A percentile compares a stretch with the other conserved stretches of the same genome.
Conservation (phyloP, 441 rosid genomes). For the Populus hybrid region DNA sequence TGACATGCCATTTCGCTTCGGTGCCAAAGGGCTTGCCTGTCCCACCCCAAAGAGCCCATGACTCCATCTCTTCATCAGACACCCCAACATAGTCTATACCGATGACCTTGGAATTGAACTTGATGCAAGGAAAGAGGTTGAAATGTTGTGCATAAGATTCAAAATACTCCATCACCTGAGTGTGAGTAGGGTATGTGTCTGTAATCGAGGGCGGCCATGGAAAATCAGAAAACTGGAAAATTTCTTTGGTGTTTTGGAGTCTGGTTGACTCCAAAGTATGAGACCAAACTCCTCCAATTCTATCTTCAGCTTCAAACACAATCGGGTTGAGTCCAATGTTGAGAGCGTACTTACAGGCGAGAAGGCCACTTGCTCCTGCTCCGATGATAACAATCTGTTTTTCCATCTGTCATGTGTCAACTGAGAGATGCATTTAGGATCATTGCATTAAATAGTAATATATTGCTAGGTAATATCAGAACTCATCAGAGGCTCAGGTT, state of each 20-base stretch:
- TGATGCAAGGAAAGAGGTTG: conserved; percentile 25
- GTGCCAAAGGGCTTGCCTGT: conserved; percentile 29
- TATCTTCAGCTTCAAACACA: conserved; percentile 31
- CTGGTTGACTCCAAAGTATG: conserved; percentile 30
- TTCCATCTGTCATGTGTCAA: conserved; percentile 12
- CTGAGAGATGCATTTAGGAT: too few species aligned
- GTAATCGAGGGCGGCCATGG: conserved; percentile 36
- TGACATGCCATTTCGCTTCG: conserved; percentile 30
- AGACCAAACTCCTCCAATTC: conserved; percentile 42
- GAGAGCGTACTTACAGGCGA: conserved; percentile 37
- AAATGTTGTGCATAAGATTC: conserved; percentile 34
- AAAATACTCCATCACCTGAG: conserved; percentile 24
- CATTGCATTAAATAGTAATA: too few species aligned
- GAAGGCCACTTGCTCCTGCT: conserved; percentile 44
- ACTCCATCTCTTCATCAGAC: conserved; percentile 21
- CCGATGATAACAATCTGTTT: conserved; percentile 36
- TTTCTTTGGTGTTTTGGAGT: conserved; percentile 25
- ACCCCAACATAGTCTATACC: conserved; percentile 23
- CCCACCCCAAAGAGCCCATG: conserved; percentile 36
- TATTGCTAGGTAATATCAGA: too few species aligned
- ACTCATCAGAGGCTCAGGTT: too few species aligned
- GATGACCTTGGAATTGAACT: conserved; percentile 28
- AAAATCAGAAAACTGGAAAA: conserved; percentile 41
- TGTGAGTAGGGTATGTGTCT: conserved; percentile 21
- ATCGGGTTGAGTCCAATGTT: conserved; percentile 35